Conservation (phyloP, 2,329 filamentous ascomycete species). For the Calonectria pseudoreteaudii region DNA sequence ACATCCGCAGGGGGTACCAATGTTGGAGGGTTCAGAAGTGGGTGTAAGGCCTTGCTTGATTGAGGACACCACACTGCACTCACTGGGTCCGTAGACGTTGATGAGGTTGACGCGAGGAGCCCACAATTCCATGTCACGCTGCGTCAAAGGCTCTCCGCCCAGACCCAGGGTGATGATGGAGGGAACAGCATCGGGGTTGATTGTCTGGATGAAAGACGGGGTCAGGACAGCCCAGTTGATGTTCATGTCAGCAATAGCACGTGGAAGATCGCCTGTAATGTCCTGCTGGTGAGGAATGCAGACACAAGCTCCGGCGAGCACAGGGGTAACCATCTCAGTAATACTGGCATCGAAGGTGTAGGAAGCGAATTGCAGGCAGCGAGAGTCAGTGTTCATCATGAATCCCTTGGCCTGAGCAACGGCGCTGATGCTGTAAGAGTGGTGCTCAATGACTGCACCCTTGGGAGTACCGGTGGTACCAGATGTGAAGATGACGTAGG, state of each 20-base stretch:
- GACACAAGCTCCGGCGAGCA: neutral
- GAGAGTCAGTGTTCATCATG: neutral
- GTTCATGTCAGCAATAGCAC: neutral
- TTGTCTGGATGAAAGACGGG: neutral
- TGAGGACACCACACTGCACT: neutral
- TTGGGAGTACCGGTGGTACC: slow-evolving; percentile 1
- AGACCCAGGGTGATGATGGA: neutral
- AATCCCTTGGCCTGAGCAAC: neutral
- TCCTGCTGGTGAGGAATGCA: slow-evolving; percentile 5
- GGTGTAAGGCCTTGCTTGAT: neutral
- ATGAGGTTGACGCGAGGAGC: neutral
- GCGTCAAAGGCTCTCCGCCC: neutral
- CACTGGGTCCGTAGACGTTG: neutral
- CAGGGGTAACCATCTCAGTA: neutral
- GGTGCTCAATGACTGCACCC: neutral
- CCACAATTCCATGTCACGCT: neutral
- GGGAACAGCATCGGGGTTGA: neutral
- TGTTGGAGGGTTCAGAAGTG: slow-evolving; percentile 1
- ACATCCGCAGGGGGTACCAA: neutral
- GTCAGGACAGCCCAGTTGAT: neutral
- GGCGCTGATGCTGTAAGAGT: neutral
- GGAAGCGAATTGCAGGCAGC: neutral
- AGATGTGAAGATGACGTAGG: neutral
- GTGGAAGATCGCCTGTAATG: neutral
- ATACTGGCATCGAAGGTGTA: neutral